These are phyloP conservation scores for Trichoderma oligosporum DNA, from an alignment of 2,329 filamentous ascomycete species.

Conservation along the genomic window DNA sequence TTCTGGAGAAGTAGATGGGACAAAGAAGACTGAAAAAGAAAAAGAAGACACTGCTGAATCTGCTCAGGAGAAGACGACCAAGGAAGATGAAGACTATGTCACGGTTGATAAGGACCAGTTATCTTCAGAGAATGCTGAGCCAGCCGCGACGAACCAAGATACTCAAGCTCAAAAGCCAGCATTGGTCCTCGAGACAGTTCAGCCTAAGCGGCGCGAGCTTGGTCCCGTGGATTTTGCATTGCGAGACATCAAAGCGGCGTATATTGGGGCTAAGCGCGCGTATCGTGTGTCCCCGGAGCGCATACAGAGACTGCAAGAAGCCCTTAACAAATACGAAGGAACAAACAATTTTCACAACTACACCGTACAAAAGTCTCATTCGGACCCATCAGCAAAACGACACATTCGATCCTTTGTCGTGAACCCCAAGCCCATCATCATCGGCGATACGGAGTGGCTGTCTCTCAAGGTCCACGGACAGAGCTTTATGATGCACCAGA, in stretches of 20 bases:
- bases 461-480: conserved; percentile 95
- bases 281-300: conserved; percentile 76
- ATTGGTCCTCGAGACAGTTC: conserved; percentile 23
- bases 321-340: conserved; percentile 71
- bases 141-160: conserved; percentile 23
- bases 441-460: conserved; percentile 91
- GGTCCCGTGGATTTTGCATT: conserved; percentile 60
- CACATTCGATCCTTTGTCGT: conserved; percentile 90
- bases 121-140: conserved; percentile 20
- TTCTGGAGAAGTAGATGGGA: conserved; percentile 21
- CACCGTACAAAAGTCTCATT: conserved; percentile 80
- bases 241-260: conserved; percentile 74
- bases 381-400: conserved; percentile 80
- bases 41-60: conserved; percentile 15
- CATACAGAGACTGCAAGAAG: conserved; percentile 69
- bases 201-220: conserved; percentile 42
- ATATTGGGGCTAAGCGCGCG: conserved; percentile 74
- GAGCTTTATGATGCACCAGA: conserved; percentile 99
- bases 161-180: not conserved
- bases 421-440: conserved; percentile 71
- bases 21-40: conserved; percentile 20
- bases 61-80: conserved; percentile 21
- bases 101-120: conserved; percentile 23
- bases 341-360: conserved; percentile 97
- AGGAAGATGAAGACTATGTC: conserved; percentile 27